Base-by-base conservation (phyloP, 1,284 basidiomycete species). In the Pseudozyma hubeiensis region DNA sequence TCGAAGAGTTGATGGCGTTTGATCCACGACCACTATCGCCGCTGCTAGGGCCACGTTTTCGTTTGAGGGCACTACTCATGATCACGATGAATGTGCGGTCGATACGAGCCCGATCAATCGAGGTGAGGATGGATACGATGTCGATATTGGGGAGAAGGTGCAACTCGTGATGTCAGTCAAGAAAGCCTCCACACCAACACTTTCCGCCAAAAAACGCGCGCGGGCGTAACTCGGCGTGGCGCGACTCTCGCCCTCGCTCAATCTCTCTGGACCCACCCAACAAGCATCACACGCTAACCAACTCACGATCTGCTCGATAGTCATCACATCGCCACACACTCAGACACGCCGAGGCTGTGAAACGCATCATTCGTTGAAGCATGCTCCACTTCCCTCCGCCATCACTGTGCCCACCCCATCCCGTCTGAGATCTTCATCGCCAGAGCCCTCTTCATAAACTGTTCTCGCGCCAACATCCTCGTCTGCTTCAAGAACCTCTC, bases 401-500 rank as follows among this genome's bases (percentile, higher is more conserved):
- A n/a, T 43, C 48, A 45, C 29, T 40, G 24, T 8, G 53, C 41
- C 79, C 80, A 83, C 5, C 78, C 73, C 69, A 79, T 73, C 10
- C 77, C 80, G 7, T 78, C 66, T 33, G 48, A 58, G 30, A 84
- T 82, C 69, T 81, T 82, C 41, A 62, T 67, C 7, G 77, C 78
- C 59, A 84, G 56, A 3, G 81, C 82, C 14, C 82, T 48, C 49
- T 71, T 66, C 66, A 84, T 73, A 55, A 84, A 83, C 54, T 84
- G 82, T 41, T 84, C 82, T 14, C 81, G 62, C 3, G 80, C 79
- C 31, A 84, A 60, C 65, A 79, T 58, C 40, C 82, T 75, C 6
- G 77, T 79, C 61, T 82, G 81, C 72, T 83, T 83, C 53, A 84
- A 64, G 56, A 81, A 83, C 24, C 59, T 57, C 8, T 81, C 82